These are phyloP conservation scores for Colletotrichum coccodes DNA, from an alignment of 2,329 filamentous ascomycete species.

Conservation along the genomic window DNA sequence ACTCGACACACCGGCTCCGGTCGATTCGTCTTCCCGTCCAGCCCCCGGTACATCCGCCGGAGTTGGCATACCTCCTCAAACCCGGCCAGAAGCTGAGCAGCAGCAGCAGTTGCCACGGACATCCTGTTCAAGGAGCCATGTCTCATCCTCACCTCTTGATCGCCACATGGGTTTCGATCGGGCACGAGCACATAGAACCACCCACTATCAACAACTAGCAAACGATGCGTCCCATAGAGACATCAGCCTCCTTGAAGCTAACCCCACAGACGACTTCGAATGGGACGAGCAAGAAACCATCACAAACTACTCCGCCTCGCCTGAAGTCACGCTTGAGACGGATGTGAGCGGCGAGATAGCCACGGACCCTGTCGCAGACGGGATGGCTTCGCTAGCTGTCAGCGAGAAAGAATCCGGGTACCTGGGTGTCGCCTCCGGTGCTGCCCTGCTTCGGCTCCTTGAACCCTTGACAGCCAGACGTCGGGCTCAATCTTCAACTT, in stretches of 20 bases:
- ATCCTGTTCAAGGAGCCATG: not conserved
- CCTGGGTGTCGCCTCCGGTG: constrained; percentile 56
- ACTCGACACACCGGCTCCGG: not conserved
- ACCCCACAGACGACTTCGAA: constrained; percentile 48
- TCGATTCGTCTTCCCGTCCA: not conserved
- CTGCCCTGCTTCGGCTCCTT: constrained; percentile 51
- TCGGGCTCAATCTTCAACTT: constrained; percentile 35
- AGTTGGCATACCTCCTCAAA: not conserved
- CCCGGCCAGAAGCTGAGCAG: not conserved
- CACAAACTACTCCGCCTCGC: constrained; percentile 39
- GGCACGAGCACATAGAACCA: not conserved
- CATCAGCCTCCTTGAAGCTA: constrained; percentile 41
- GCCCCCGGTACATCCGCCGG: not conserved
- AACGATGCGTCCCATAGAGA: constrained; percentile 16
- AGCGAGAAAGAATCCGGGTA: constrained; percentile 52
- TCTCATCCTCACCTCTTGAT: not conserved
- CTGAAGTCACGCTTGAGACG: constrained; percentile 33
- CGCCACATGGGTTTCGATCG: not conserved
- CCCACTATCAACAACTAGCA: not conserved
- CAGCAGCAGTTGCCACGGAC: not conserved
- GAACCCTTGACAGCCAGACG: constrained; percentile 41
- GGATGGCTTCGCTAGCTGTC: constrained; percentile 49
- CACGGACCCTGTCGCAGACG: constrained; percentile 43
- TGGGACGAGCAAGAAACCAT: constrained; percentile 46
- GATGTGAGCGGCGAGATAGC: constrained; percentile 35